Evolutionary conservation across 352 stramenopile species (phyloP), one percentile per base, ranked within the genome.

Genomic region (Globisporangium yorkense): DNA sequence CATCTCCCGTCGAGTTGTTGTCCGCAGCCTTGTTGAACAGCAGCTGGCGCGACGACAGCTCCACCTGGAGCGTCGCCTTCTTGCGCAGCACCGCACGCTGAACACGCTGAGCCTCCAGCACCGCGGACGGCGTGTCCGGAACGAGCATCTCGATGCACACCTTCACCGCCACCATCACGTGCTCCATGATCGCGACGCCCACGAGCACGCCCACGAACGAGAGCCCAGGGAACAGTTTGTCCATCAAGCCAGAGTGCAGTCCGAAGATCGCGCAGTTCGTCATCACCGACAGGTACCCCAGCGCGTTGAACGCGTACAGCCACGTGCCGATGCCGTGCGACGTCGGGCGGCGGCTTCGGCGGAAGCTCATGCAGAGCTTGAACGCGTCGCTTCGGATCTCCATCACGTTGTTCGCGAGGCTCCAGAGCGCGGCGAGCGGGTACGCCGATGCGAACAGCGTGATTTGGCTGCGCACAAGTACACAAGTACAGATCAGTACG

Each of bases 251-350:
- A 21, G 80, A 96, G 51, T 97, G 89, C 57, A 98, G 86, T 0
- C 89, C 89, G 67, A 98, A 96, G 54, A 98, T 88, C 29, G 92
- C 82, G 67, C 89, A 97, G 75, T 99, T 99, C 1, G 94, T 98
- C 60, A 97, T 71, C 40, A 97, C 92, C 16, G 89, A 94, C 43
- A 96, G 59, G 68, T 96, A 98, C 15, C 92, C 88, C 7, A 98
- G 84, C 16, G 79, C 74, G 63, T 88, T 89, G 56, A 98, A 89
- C 16, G 94, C 81, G 55, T 85, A 83, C 54, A 92, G 90, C 94
- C 94, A 99, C 39, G 92, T 96, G 48, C 94, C 93, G 59, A 98
- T 97, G 55, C 90, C 88, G 41, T 92, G 56, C 1, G 75, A 78
- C 20, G 69, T 74, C 41, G 70, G 69, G 51, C 87, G 80, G 27